Percentiles rank a stretch among this genome's conserved stretches.
Conservation (phyloP, 768 basidiomycete genomes). For the Hypholoma fasciculare region DNA sequence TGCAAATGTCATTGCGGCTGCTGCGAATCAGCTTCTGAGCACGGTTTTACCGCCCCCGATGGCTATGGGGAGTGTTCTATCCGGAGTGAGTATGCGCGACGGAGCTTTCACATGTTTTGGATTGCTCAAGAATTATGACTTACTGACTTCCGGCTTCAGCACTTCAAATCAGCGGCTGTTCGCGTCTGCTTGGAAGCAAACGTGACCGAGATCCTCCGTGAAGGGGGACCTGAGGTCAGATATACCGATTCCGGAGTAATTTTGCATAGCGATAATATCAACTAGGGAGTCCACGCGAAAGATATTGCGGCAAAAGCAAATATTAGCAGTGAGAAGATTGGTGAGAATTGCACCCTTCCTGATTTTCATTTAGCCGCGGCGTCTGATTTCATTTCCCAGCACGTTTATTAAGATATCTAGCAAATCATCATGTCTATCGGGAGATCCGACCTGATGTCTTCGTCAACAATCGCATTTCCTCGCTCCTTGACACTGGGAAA, state of each 20-base stretch:
- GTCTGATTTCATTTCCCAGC: neutral
- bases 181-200: constrained; percentile 22
- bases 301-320: constrained; percentile 30
- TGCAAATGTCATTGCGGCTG: constrained; percentile 28
- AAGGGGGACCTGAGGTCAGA: constrained; percentile 30
- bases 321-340: constrained; percentile 30
- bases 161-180: constrained; percentile 24
- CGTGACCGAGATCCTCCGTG: constrained; percentile 24
- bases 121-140: neutral
- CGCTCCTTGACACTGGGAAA: constrained; percentile 30
- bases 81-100: constrained; percentile 19
- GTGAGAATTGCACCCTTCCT: constrained; percentile 17
- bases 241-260: too few species aligned
- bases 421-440: constrained; percentile 34
- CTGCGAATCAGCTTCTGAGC: constrained; percentile 32
- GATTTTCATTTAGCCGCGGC: neutral
- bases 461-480: constrained; percentile 34
- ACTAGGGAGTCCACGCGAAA: constrained; percentile 33
- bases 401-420: constrained; percentile 33
- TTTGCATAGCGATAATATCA: neutral
- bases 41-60: constrained; percentile 24
- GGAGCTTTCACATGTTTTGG: too few species aligned
- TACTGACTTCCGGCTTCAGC: constrained; percentile 15
- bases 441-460: constrained; percentile 37
- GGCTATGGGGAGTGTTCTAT: constrained; percentile 17